A percentile compares a stretch with the other conserved stretches of the same genome.
Conservation (phyloP, 1,284 basidiomycete species). For the Porodaedalea pini region DNA sequence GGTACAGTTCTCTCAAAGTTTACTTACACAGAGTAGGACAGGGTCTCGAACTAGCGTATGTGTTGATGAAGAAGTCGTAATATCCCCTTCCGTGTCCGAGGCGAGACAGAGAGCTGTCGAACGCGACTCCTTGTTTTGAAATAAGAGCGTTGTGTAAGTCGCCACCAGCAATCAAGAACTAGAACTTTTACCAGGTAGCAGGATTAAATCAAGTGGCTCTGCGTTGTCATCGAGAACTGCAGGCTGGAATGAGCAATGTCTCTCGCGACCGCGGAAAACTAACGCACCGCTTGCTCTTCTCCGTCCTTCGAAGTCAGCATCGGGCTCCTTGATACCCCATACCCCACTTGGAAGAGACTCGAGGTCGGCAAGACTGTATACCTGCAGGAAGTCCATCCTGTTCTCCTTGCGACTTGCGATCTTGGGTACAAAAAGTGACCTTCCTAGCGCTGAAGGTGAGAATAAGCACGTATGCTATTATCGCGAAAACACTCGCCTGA, state of each 20-base stretch:
- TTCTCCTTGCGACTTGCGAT: constrained; percentile 43
- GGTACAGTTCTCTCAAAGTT: constrained; percentile 44
- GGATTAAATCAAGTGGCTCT: constrained; percentile 56
- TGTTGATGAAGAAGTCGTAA: constrained; percentile 68
- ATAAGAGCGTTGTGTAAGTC: constrained; percentile 14
- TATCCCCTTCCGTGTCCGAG: constrained; percentile 80
- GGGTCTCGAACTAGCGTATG: constrained; percentile 36
- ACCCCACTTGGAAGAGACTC: constrained; percentile 49
- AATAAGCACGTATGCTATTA: constrained; percentile 1
- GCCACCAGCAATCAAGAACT: background rate
- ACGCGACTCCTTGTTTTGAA: constrained; percentile 58
- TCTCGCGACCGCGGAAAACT: background rate
- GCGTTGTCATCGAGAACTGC: constrained; percentile 44
- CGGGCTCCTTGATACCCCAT: constrained; percentile 76
- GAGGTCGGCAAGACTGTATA: constrained; percentile 59
- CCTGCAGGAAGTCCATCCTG: constrained; percentile 62
- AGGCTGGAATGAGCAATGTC: constrained; percentile 8
- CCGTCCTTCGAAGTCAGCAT: constrained; percentile 38
- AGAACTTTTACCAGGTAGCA: constrained; percentile 57
- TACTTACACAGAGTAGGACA: constrained; percentile 28
- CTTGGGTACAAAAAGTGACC: constrained; percentile 68
- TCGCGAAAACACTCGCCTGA: constrained; percentile 31
- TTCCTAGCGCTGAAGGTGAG: constrained; percentile 39
- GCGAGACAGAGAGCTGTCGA: constrained; percentile 64
- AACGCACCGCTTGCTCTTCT: constrained; percentile 50